Evolutionary conservation across 768 basidiomycete genomes (phyloP), one percentile per base, ranked within the genome.

Genomic region (Lactifluus pinguis): DNA sequence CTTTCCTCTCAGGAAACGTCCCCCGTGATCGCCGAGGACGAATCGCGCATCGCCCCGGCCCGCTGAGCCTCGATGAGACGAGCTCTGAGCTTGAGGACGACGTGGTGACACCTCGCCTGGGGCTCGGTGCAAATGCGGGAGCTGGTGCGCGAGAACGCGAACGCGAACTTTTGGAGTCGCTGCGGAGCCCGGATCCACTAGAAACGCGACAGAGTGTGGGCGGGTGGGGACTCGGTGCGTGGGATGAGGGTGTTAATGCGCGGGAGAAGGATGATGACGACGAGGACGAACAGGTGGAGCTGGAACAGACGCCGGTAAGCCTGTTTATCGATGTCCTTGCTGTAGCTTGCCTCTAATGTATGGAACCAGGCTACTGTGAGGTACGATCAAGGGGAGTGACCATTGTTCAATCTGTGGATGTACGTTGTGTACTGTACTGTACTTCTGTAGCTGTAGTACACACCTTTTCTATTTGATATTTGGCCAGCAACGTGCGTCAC

Each of bases 1-100:
- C 81, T 49, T 91, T 92, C 74, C 74, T 90, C 29, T 84, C 85
- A 6, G 86, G 83, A 3, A 86, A 84, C 7, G 74, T 81, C 11
- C 90, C 91, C 25, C 80, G 90, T 54, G 91, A 92, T 70, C 77
- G 90, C 25, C 77, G 90, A 39, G 90, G 90, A 11, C 80, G 89
- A 21, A 84, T 92, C 59, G 87, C 83, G 19, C 76, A 61, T 81
- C 83, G 62, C 44, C 66, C 47, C 38, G 68, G 34, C 45, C 56
- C 36, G 25, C 59, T 21, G 48, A 53, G 15, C 49, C 61, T 34
- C 30, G 44, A 42, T 48, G 65, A 50, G 14, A 55, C 38, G 30
- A 69, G 67, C 34, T 72, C 73, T 47, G 72, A 73, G 14, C 42
- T 61, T 14, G 69, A 66, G 34, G 65, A 53, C 44, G 64, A 56